Percentiles rank a stretch among this genome's conserved stretches.
phyloP scores from a whole-genome alignment of 2,329 filamentous ascomycete genomes.

The Colletotrichum cereale region DNA sequence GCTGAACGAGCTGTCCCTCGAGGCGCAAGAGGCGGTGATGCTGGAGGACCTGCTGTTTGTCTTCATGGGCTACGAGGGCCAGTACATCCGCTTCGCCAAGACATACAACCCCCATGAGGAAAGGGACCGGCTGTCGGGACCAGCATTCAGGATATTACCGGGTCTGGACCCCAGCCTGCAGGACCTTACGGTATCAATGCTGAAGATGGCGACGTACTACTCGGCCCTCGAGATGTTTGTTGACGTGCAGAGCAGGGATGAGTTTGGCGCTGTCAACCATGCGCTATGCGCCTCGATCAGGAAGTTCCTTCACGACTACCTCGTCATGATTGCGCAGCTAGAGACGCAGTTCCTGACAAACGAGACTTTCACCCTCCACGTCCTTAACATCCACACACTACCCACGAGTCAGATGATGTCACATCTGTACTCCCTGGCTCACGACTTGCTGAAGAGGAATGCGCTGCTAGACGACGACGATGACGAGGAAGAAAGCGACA shows the following conservation, averaged over 20 bases:
- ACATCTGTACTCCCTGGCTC: slow-evolving; percentile 88
- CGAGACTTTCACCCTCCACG: slow-evolving; percentile 89
- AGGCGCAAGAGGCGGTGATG: slow-evolving; percentile 87
- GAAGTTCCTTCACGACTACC: slow-evolving; percentile 91
- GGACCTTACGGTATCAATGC: slow-evolving; percentile 88
- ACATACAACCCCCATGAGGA: slow-evolving; percentile 87
- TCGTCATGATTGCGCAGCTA: slow-evolving; percentile 91
- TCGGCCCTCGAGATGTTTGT: slow-evolving; percentile 92
- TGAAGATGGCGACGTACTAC: slow-evolving; percentile 95
- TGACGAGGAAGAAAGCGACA: slow-evolving; percentile 77
- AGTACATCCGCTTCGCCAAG: slow-evolving; percentile 90
- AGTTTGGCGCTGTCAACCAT: slow-evolving; percentile 95
- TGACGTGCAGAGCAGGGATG: slow-evolving; percentile 91
- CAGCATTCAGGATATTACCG: slow-evolving; percentile 81
- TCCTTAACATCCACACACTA: slow-evolving; percentile 91
- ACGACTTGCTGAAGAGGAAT: slow-evolving; percentile 90
- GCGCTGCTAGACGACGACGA: slow-evolving; percentile 83
- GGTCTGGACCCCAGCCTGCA: slow-evolving; percentile 92
- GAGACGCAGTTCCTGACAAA: slow-evolving; percentile 94
- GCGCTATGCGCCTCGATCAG: slow-evolving; percentile 95
- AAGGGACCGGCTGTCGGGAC: slow-evolving; percentile 87
- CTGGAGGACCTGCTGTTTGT: slow-evolving; percentile 93
- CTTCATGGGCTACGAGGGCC: slow-evolving; percentile 99
- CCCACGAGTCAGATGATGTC: slow-evolving; percentile 91
- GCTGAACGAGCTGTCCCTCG: slow-evolving; percentile 78